Percentiles rank a stretch among this genome's conserved stretches.
phyloP scores from a whole-genome alignment of 1,139 yeast species.

The Suhomyces kunorum region DNA sequence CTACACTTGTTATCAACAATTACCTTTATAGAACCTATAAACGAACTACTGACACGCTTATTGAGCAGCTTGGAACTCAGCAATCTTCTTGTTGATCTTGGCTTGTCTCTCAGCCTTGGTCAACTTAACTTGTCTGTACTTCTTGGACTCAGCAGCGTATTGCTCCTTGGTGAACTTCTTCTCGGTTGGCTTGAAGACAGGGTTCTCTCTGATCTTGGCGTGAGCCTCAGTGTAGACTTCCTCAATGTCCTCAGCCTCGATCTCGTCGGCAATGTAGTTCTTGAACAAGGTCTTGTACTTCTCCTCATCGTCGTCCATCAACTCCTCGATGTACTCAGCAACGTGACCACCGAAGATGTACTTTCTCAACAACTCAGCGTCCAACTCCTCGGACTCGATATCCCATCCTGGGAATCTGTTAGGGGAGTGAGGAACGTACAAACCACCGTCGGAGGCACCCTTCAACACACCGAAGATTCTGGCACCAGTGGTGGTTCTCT shows the following conservation, averaged over 20 bases:
- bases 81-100: conserved; percentile 88
- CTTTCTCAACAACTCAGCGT: conserved; percentile 95
- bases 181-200: conserved; percentile 84
- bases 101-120: conserved; percentile 91
- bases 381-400: conserved; percentile 97
- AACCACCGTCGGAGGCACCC: conserved; percentile 99
- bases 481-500: conserved; percentile 99
- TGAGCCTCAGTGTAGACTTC: conserved; percentile 95
- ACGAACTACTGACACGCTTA: conserved; percentile 27
- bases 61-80: conserved; percentile 67
- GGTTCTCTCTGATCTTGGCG: conserved; percentile 95
- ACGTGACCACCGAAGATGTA: conserved; percentile 99
- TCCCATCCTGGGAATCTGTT: conserved; percentile 99
- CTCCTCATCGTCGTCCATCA: conserved; percentile 99
- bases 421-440: conserved; percentile 98
- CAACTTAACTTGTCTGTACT: conserved; percentile 86
- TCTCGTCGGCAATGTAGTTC: conserved; percentile 94
- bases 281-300: conserved; percentile 96
- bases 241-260: conserved; percentile 96
- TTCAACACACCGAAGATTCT: conserved; percentile 98
- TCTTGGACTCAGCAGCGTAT: conserved; percentile 95
- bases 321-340: conserved; percentile 99
- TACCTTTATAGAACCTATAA: conserved; percentile 1
- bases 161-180: conserved; percentile 97
- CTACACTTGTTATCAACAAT: not conserved